phyloP scores from a whole-genome alignment of 306 rosid genomes.

The Citrullus amarus region DNA sequence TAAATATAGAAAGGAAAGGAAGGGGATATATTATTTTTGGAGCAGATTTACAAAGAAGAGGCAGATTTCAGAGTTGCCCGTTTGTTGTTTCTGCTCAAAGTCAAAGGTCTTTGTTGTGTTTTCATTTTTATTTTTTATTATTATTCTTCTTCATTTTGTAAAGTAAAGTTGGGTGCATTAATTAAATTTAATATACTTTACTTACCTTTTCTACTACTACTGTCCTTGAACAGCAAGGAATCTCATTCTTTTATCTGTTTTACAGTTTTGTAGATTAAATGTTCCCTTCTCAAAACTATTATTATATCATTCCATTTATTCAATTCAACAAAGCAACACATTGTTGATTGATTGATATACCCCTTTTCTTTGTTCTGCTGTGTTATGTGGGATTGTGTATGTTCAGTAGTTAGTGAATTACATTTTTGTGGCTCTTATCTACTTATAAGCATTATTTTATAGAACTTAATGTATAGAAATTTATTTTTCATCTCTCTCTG shows the following conservation, averaged over 20 bases:
- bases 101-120: not conserved
- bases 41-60: conserved; percentile 2
- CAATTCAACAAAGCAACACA: not conserved
- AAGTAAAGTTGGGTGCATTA: conserved; percentile 7
- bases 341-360: not conserved
- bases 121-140: too few species aligned
- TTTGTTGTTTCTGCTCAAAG: conserved; percentile 6
- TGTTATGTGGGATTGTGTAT: not conserved
- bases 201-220: not conserved
- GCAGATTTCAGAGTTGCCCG: conserved; percentile 7
- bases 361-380: too few species aligned
- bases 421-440: too few species aligned
- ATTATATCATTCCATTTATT: not conserved
- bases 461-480: too few species aligned
- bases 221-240: not conserved
- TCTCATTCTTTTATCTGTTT: conserved; percentile 5
- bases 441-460: too few species aligned
- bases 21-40: not conserved
- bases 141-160: not conserved
- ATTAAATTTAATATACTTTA: not conserved
- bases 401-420: not conserved
- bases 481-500: too few species aligned
- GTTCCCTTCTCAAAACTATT: not conserved
- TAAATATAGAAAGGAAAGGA: not conserved
- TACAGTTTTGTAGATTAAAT: not conserved